phyloP scores from a whole-genome alignment of 257 asterid genomes.

The Agastache rugosa region DNA sequence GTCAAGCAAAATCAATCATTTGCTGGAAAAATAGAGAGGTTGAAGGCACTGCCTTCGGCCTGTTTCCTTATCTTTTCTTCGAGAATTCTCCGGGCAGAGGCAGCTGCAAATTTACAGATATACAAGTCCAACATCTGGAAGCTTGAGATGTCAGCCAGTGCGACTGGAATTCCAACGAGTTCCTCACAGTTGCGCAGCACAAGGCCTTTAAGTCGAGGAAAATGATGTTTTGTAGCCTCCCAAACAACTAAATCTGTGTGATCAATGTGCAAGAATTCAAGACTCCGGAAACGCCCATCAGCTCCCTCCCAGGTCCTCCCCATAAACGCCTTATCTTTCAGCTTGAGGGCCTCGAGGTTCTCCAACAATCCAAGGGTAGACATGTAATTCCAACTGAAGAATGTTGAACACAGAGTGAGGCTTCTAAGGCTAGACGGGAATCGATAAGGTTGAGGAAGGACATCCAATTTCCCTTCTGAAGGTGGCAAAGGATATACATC shows the following conservation, averaged over 20 bases:
- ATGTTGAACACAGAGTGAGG: not conserved
- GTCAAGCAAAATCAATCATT: not conserved
- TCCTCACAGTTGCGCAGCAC: not conserved
- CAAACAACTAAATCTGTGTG: not conserved
- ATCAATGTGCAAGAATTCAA: conserved; percentile 1
- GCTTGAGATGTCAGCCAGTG: not conserved
- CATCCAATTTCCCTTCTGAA: not conserved
- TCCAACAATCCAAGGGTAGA: not conserved
- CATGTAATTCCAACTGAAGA: not conserved
- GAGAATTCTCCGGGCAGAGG: not conserved
- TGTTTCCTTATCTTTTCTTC: not conserved
- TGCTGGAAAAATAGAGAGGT: conserved; percentile 2
- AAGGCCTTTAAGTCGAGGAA: not conserved
- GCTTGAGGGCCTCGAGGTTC: not conserved
- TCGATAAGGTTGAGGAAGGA: not conserved
- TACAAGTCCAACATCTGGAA: not conserved
- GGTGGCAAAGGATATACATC: not conserved
- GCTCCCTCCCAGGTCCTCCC: not conserved
- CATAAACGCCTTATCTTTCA: not conserved
- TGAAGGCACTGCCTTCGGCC: not conserved
- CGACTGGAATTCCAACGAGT: not conserved
- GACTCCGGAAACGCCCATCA: not conserved
- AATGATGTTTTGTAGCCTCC: not conserved
- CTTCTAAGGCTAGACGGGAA: not conserved
- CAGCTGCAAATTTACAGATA: not conserved